Percentiles rank a stretch among this genome's conserved stretches.
phyloP scores from a whole-genome alignment of 2,329 filamentous ascomycete genomes.

The Zalaria obscura region DNA sequence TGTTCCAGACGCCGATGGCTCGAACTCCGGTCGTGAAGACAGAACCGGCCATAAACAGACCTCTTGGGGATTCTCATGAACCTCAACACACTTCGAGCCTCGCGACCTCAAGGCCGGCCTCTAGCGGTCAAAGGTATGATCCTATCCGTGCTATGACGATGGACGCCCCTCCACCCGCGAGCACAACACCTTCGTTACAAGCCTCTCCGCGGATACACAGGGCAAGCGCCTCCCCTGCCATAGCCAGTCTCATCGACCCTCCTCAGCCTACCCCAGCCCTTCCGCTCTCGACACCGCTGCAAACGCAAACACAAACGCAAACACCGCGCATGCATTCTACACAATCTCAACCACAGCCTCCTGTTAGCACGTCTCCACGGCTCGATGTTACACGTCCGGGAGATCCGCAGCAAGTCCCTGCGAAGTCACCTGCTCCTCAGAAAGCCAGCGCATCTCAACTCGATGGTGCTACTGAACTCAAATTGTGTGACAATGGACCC shows the following conservation, averaged over 20 bases:
- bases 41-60: neutral
- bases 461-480: neutral
- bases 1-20: slow-evolving; percentile 12
- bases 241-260: slow-evolving; percentile 63
- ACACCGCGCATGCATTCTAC: slow-evolving; percentile 3
- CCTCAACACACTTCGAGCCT: slow-evolving; percentile 21
- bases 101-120: slow-evolving; percentile 37
- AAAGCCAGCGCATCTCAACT: neutral
- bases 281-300: slow-evolving; percentile 12
- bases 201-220: slow-evolving; percentile 41
- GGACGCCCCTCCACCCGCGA: slow-evolving; percentile 12
- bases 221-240: slow-evolving; percentile 81
- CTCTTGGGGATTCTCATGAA: slow-evolving; percentile 1
- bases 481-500: neutral
- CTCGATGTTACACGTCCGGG: neutral
- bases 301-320: slow-evolving; percentile 4
- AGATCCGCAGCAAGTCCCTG: neutral
- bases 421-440: neutral
- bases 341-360: slow-evolving; percentile 6
- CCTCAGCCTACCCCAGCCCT: slow-evolving; percentile 14
- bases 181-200: slow-evolving; percentile 18
- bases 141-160: slow-evolving; percentile 60
- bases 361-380: neutral
- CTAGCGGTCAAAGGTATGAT: slow-evolving; percentile 75
- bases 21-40: slow-evolving; percentile 10